phyloP scores from a whole-genome alignment of 768 basidiomycete species.

The Lyophyllum shimeji region DNA sequence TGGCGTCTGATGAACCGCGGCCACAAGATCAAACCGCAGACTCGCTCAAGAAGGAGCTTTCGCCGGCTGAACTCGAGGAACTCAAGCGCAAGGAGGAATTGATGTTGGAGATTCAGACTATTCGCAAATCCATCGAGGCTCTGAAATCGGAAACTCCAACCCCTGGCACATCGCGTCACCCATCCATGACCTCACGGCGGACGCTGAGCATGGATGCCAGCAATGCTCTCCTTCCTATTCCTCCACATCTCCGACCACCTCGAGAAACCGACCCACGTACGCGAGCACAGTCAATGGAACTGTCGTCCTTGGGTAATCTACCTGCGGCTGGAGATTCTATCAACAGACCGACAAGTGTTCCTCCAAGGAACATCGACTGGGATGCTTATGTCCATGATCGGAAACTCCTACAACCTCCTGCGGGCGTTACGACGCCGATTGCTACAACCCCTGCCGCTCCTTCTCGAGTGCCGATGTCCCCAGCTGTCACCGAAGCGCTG shows the following conservation, averaged over 20 bases:
- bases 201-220: conserved; percentile 69
- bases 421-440: conserved; percentile 80
- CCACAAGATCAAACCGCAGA: conserved; percentile 12
- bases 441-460: conserved; percentile 48
- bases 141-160: conserved; percentile 71
- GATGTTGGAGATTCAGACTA: conserved; percentile 74
- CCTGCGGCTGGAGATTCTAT: conserved; percentile 52
- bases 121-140: conserved; percentile 76
- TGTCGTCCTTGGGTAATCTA: conserved; percentile 46
- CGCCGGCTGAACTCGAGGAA: conserved; percentile 51
- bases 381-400: conserved; percentile 83
- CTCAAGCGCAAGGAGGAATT: conserved; percentile 70
- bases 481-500: conserved; percentile 76
- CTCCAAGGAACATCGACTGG: conserved; percentile 81
- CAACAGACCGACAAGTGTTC: conserved; percentile 69
- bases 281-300: conserved; percentile 73
- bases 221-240: conserved; percentile 44
- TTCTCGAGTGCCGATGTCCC: conserved; percentile 56
- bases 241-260: conserved; percentile 68
- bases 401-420: conserved; percentile 80
- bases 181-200: conserved; percentile 65
- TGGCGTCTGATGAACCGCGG: conserved; percentile 41
- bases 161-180: conserved; percentile 59
- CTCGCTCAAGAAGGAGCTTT: conserved; percentile 31
- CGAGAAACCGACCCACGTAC: conserved; percentile 67